phyloP scores from a whole-genome alignment of 495 filamentous ascomycete genomes.

The Lophiostoma macrostomum region DNA sequence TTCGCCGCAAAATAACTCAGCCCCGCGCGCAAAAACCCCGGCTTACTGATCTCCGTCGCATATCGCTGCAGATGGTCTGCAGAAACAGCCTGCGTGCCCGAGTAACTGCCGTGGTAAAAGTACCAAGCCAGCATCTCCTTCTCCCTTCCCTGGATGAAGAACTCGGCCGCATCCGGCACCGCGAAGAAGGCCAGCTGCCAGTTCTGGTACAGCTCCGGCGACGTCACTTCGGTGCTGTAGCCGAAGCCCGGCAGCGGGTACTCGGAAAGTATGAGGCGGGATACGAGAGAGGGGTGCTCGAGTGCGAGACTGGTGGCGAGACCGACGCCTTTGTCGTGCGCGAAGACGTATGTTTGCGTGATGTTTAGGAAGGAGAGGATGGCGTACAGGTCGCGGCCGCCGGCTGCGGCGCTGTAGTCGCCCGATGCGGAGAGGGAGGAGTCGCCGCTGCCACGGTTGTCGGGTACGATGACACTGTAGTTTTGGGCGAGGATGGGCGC shows the following conservation, averaged over 20 bases:
- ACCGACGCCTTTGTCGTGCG: slow-evolving; percentile 46
- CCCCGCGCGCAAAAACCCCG: slow-evolving; percentile 26
- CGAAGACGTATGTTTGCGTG: slow-evolving; percentile 39
- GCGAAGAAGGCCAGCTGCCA: slow-evolving; percentile 48
- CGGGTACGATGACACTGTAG: slow-evolving; percentile 48
- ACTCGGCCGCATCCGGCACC: slow-evolving; percentile 45
- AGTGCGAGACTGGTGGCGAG: slow-evolving; percentile 40
- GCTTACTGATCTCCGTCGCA: slow-evolving; percentile 26
- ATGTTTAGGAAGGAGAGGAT: slow-evolving; percentile 45
- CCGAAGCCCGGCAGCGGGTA: slow-evolving; percentile 45
- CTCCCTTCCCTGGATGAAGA: slow-evolving; percentile 43
- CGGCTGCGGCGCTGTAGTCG: slow-evolving; percentile 40
- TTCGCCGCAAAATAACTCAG: slow-evolving; percentile 22
- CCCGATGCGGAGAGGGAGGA: slow-evolving; percentile 37
- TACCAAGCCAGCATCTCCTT: slow-evolving; percentile 46
- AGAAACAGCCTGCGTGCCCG: slow-evolving; percentile 13
- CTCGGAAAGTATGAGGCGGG: slow-evolving; percentile 37
- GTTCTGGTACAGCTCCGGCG: slow-evolving; percentile 40
- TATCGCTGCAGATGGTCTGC: slow-evolving; percentile 24
- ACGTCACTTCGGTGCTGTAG: slow-evolving; percentile 37
- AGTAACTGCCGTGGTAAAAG: slow-evolving; percentile 44
- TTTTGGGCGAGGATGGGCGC: slow-evolving; percentile 57
- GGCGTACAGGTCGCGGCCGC: slow-evolving; percentile 37
- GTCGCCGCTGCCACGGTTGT: slow-evolving; percentile 44
- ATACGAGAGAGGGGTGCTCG: slow-evolving; percentile 36